Evolutionary conservation across 2,329 filamentous ascomycete species (phyloP).

Genomic region (Lizonia empirigonia): DNA sequence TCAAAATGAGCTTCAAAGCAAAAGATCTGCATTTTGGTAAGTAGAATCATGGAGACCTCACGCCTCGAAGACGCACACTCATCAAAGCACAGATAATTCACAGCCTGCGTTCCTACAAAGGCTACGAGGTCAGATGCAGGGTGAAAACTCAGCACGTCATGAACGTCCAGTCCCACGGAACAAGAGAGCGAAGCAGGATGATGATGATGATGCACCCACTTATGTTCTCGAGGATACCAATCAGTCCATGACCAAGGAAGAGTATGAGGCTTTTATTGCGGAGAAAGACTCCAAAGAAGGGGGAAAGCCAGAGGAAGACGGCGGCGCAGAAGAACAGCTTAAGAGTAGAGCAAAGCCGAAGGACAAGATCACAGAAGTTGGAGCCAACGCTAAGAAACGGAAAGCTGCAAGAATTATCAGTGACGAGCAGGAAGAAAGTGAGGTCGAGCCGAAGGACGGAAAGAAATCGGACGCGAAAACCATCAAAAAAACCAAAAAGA

Average conservation of each 20-base stretch:
- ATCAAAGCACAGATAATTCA: slow-evolving; percentile 55
- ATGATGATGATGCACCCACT: slow-evolving; percentile 77
- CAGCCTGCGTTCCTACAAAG: slow-evolving; percentile 55
- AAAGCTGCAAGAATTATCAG: slow-evolving; percentile 46
- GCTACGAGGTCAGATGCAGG: slow-evolving; percentile 60
- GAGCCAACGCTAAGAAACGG: slow-evolving; percentile 43
- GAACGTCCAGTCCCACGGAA: slow-evolving; percentile 53
- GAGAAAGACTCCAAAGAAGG: slow-evolving; percentile 31
- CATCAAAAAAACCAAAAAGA: slow-evolving; percentile 45
- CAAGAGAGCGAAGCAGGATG: slow-evolving; percentile 57
- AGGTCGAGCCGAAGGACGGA: slow-evolving; percentile 11
- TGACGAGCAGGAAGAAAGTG: slow-evolving; percentile 33
- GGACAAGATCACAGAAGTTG: slow-evolving; percentile 43
- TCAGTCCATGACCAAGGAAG: slow-evolving; percentile 61
- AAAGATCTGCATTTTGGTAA: slow-evolving; percentile 72
- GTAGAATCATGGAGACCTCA: not conserved
- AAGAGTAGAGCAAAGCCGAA: slow-evolving; percentile 23
- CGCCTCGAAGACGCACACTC: slow-evolving; percentile 44
- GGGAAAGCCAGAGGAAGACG: slow-evolving; percentile 11
- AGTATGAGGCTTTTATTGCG: slow-evolving; percentile 54
- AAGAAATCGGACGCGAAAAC: slow-evolving; percentile 23
- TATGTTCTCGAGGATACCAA: slow-evolving; percentile 76
- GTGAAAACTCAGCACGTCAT: slow-evolving; percentile 54
- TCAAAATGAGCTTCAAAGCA: slow-evolving; percentile 66
- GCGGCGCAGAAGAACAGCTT: slow-evolving; percentile 6